These are phyloP conservation scores for Colletotrichum tropicicola DNA, from an alignment of 2,329 filamentous ascomycete genomes.

Conservation along the genomic window DNA sequence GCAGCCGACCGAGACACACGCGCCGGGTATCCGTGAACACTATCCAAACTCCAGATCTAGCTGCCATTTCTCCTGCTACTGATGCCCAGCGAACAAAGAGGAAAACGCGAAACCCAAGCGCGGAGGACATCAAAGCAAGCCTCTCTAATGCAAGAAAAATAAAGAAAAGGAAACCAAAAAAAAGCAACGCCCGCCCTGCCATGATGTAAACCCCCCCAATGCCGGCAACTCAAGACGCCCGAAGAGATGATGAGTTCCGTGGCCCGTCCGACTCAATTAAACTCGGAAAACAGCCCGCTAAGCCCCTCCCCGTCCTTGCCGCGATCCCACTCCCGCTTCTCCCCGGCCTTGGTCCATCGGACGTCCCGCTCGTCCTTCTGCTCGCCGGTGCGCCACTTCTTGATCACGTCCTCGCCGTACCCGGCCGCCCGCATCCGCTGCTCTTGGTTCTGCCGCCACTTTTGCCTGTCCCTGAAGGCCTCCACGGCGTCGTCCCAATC, in stretches of 20 bases:
- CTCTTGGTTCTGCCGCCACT: conserved; percentile 79
- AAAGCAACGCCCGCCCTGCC: too few relatives aligned
- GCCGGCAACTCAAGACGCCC: background rate
- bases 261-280: conserved; percentile 8
- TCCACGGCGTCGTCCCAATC: conserved; percentile 86
- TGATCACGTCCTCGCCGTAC: conserved; percentile 79
- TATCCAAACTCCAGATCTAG: too few relatives aligned
- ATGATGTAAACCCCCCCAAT: background rate
- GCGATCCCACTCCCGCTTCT: conserved; percentile 69
- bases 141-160: too few relatives aligned
- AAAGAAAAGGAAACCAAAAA: too few relatives aligned
- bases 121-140: too few relatives aligned
- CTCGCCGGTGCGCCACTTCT: conserved; percentile 70
- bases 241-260: background rate
- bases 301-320: conserved; percentile 51
- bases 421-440: conserved; percentile 80
- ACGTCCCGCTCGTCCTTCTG: conserved; percentile 71
- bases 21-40: too few relatives aligned
- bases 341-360: conserved; percentile 75
- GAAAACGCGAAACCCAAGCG: too few relatives aligned
- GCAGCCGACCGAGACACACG: too few relatives aligned
- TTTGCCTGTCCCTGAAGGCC: conserved; percentile 79
- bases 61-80: too few relatives aligned
- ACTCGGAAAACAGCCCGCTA: conserved; percentile 29
- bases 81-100: too few relatives aligned